Evolutionary conservation across 1,139 yeast species (phyloP), one percentile per base, ranked within the genome.

Genomic region (Meyerozyma athensensis): DNA sequence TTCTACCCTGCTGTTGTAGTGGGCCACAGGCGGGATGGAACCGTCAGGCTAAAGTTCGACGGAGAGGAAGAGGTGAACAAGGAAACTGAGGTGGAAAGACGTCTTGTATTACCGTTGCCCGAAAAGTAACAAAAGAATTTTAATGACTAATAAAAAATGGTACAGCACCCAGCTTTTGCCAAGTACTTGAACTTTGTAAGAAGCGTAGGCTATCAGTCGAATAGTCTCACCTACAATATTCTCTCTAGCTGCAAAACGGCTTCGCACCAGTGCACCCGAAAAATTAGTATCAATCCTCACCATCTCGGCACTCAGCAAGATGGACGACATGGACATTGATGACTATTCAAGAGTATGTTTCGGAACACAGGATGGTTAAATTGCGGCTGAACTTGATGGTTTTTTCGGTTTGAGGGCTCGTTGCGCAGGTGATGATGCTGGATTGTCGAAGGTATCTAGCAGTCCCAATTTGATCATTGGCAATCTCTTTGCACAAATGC

Each of bases 31-130:
- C 72, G 86, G 46, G 92, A 83, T 49, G 89, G 94, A 0, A 74
- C 72, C 13, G 95, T 95, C 46, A 64, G 86, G 48, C 69, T 94
- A 39, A 77, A 79, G 51, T 94, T 94, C 52, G 98, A 94, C 51
- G 99, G 98, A 6, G 99, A 92, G 58, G 98, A 92, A 53, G 98
- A 94, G 53, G 96, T 81, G 2, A 92, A 86, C 39, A 92, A 92
- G 59, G 97, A 90, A 54, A 92, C 97, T 0, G 96, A 89, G 50
- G 97, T 92, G 2, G 89, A 82, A 42, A 68, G 97, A 46, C 65
- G 90, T 40, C 70, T 85, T 41, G 97, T 90, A 4, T 65, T 90
- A 31, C 94, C 95, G 3, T 79, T 71, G 46, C 92, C 94, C 1
- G 72, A 63, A 39, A 59, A 58, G 47, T 56, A 45, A 37, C 7